A percentile compares a stretch with the other conserved stretches of the same genome.
phyloP scores from a whole-genome alignment of 805 yeast genomes.

The Candida andamanensis region DNA sequence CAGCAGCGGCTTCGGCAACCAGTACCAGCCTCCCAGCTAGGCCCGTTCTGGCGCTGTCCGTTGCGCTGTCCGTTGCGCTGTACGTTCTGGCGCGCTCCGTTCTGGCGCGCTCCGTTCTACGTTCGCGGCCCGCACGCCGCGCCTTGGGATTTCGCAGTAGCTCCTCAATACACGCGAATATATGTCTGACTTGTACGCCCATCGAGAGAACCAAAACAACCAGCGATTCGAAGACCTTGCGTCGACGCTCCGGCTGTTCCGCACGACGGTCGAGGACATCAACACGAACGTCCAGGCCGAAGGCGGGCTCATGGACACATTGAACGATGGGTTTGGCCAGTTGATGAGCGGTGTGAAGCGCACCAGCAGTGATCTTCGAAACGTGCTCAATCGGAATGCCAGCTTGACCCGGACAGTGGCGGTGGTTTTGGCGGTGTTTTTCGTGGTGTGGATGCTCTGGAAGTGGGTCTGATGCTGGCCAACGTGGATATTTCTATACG shows the following conservation, averaged over 20 bases:
- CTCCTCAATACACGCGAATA: too few relatives aligned
- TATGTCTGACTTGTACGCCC: constrained; percentile 32
- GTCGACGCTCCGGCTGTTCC: constrained; percentile 36
- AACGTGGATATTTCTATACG: too few relatives aligned
- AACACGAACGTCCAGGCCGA: constrained; percentile 39
- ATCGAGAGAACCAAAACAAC: constrained; percentile 39
- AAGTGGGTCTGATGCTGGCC: constrained; percentile 76
- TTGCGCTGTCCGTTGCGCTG: too few relatives aligned
- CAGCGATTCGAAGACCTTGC: constrained; percentile 40
- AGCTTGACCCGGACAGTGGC: constrained; percentile 36
- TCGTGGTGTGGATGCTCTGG: constrained; percentile 35
- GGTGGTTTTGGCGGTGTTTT: constrained; percentile 26
- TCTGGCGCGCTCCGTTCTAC: too few relatives aligned
- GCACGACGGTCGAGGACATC: constrained; percentile 40
- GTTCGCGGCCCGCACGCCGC: too few relatives aligned
- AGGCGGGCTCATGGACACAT: constrained; percentile 31
- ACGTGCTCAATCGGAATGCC: constrained; percentile 38
- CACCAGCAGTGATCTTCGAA: constrained; percentile 36
- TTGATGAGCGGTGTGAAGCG: constrained; percentile 34
- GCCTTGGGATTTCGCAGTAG: too few relatives aligned
- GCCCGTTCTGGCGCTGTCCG: too few relatives aligned
- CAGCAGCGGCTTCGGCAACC: constrained; percentile 40
- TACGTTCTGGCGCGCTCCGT: too few relatives aligned
- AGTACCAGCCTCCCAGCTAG: too few relatives aligned
- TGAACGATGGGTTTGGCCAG: constrained; percentile 35